Conservation (phyloP, 2,329 filamentous ascomycete species). For the Colletotrichum tamarilloi region DNA sequence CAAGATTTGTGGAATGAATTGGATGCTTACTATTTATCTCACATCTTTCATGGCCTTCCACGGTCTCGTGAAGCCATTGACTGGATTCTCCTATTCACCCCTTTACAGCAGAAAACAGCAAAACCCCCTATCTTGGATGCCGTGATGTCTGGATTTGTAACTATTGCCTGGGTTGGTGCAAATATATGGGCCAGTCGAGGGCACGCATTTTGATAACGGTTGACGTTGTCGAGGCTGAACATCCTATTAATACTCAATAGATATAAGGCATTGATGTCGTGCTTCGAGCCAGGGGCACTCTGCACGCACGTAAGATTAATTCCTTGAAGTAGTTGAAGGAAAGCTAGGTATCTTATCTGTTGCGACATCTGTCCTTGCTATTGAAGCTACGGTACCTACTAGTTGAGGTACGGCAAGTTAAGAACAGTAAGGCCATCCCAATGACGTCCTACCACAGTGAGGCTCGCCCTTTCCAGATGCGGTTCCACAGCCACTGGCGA, state of each 20-base stretch:
- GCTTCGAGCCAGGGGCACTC: not conserved
- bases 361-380: not conserved
- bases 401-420: not conserved
- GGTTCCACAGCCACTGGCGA: not conserved
- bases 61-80: not conserved
- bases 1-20: conserved; percentile 13
- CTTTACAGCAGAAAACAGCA: not conserved
- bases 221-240: not conserved
- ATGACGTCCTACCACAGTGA: conserved; percentile 25
- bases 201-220: too few species aligned
- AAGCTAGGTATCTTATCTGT: not conserved
- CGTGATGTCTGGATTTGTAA: not conserved
- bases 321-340: not conserved
- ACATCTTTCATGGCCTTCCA: not conserved
- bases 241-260: not conserved
- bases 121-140: not conserved
- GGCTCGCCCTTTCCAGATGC: conserved; percentile 8
- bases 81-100: not conserved
- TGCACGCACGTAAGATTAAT: not conserved
- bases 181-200: too few species aligned
- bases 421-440: not conserved
- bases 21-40: not conserved
- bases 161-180: not conserved
- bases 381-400: not conserved
- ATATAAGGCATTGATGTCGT: not conserved